Base-by-base conservation (phyloP, 768 basidiomycete species). In the Tulasnella calospora region DNA sequence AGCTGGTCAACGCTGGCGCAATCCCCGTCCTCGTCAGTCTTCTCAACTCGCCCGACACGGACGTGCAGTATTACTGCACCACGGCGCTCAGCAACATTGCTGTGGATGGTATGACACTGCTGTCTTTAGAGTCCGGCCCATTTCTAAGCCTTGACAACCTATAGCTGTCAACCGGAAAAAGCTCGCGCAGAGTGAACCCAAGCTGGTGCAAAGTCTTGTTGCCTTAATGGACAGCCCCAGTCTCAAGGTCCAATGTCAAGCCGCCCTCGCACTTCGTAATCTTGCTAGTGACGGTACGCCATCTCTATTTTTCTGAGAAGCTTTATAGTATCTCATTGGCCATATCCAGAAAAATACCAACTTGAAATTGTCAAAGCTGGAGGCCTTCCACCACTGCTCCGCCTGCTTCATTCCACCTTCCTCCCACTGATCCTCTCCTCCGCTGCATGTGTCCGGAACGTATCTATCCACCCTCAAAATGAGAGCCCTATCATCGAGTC, bases 21-120 rank as follows among this genome's bases (percentile, higher is more conserved):
- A 98, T 99, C 79, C 98, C 98, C 21, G 98, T 99, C 40, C 89
- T 97, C 15, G 98, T 99, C 81, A 92, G 92, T 82, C 88, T 99
- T 44, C 87, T 99, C 80, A 98, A 96, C 83, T 96, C 94, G 7
- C 91, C 93, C 71, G 98, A 99, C 84, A 99, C 98, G n/a, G 98
- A 99, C 83, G 98, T 99, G 2, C 98, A 99, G 84, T 99, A 99
- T 83, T 99, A 99, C 84, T 99, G 98, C 85, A 99, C 98, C 8
- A 99, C 98, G 17, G 98, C 98, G 8, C 85, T 99, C 82, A 96
- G 94, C 84, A 99, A 99, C 83, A 99, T 99, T 81, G 98, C 98
- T 44, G 98, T 99, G 9, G 98, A 99, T 85, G 93, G 95, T 91
- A 81, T 79, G 84, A 7, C 35, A 3, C 47, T 23, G 40, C 5